Percentiles rank a stretch among this genome's conserved stretches.
Evolutionary conservation across 345 rosid species (phyloP).

Genomic region (Aquilaria yunnanensis): DNA sequence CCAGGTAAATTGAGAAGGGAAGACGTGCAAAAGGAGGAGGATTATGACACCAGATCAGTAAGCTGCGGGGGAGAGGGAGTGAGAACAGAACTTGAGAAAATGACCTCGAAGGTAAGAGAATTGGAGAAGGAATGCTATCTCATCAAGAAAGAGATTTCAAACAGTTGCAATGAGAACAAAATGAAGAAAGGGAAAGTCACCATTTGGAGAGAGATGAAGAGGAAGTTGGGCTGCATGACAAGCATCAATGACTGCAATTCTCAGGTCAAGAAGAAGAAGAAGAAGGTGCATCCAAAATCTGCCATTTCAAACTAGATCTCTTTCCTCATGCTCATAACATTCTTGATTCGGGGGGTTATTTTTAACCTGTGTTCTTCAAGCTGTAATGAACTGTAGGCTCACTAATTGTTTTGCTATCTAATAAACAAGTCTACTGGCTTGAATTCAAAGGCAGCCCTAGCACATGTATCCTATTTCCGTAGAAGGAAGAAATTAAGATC

Average conservation of each 20-base stretch:
- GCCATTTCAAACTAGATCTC: background rate
- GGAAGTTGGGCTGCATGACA: constrained; percentile 72
- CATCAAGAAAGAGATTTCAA: constrained; percentile 46
- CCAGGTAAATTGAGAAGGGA: constrained; percentile 18
- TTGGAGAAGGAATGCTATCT: constrained; percentile 42
- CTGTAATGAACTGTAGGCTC: no score
- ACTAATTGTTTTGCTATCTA: no score
- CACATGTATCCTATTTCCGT: background rate
- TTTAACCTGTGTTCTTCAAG: background rate
- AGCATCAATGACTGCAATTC: constrained; percentile 38
- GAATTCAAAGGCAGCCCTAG: no score
- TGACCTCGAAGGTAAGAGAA: constrained; percentile 61
- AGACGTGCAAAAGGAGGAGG: constrained; percentile 18
- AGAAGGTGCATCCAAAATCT: constrained; percentile 43
- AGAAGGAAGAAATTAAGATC: background rate
- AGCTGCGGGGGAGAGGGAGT: constrained; percentile 29
- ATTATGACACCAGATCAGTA: constrained; percentile 6
- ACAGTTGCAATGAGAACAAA: constrained; percentile 22
- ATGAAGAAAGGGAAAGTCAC: constrained; percentile 35
- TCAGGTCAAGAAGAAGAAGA: constrained; percentile 59
- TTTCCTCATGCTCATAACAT: background rate
- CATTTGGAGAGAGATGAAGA: constrained; percentile 78
- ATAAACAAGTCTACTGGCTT: no score
- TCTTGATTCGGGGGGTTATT: background rate
- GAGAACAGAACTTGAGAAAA: constrained; percentile 39